phyloP scores from a whole-genome alignment of 129 eudicot genomes.

The Dittrichia graveolens region DNA sequence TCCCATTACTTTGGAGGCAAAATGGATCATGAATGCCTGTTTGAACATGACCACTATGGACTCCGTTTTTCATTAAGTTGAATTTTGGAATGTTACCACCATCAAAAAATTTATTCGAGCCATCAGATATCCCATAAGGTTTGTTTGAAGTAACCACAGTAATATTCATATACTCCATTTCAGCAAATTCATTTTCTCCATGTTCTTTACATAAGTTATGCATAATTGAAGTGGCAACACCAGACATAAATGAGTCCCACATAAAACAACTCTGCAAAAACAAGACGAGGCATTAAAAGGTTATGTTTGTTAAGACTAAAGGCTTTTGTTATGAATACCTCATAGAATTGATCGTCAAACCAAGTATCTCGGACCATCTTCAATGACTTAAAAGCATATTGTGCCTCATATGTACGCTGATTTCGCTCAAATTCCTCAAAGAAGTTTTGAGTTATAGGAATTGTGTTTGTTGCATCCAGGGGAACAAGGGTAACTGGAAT shows the following conservation, averaged over 20 bases:
- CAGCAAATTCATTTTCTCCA: constrained; percentile 79
- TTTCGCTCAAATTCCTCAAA: constrained; percentile 58
- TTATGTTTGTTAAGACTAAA: not conserved
- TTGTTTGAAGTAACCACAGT: constrained; percentile 78
- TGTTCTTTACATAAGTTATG: constrained; percentile 33
- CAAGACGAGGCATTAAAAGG: not conserved
- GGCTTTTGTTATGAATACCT: constrained; percentile 38
- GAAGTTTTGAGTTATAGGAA: constrained; percentile 56
- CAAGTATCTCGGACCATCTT: constrained; percentile 71
- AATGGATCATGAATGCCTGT: constrained; percentile 70
- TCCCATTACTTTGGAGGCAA: constrained; percentile 58
- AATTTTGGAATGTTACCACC: constrained; percentile 52
- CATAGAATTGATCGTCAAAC: constrained; percentile 52
- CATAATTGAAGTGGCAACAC: constrained; percentile 81
- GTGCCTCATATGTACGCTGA: constrained; percentile 80
- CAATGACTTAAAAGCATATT: constrained; percentile 65
- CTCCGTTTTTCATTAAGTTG: constrained; percentile 52
- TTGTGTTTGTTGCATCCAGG: constrained; percentile 87
- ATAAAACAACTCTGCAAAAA: constrained; percentile 72
- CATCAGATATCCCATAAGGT: constrained; percentile 75
- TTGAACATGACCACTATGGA: constrained; percentile 94
- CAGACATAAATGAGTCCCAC: constrained; percentile 86
- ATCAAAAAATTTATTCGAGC: constrained; percentile 75
- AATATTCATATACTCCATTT: constrained; percentile 78
- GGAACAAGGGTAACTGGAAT: constrained; percentile 87